A percentile compares a stretch with the other conserved stretches of the same genome.
Evolutionary conservation across 495 filamentous ascomycete genomes (phyloP).

Genomic region (Trichoderma erinaceum): DNA sequence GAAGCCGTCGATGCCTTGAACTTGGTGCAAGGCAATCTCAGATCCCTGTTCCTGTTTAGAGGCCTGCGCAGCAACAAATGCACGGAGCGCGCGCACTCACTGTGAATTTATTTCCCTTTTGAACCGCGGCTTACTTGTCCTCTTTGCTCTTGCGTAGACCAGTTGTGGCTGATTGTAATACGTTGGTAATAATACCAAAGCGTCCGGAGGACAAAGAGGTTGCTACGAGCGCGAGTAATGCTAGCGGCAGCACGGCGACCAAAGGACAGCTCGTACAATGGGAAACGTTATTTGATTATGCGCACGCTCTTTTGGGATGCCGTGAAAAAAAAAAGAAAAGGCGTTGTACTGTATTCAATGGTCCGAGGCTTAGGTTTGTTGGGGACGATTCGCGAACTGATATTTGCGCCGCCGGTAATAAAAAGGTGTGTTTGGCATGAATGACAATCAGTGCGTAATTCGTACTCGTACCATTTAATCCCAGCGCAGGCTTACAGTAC

Average conservation of each 20-base stretch:
- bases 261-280: not conserved
- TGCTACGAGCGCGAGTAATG: slow-evolving; percentile 2
- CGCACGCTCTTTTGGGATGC: not conserved
- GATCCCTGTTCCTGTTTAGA: not conserved
- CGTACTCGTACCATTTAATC: not conserved
- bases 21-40: not conserved
- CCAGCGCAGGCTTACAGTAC: not conserved
- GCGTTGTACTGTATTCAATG: not conserved
- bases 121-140: not conserved
- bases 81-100: slow-evolving; percentile 7
- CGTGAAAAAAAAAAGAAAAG: not conserved
- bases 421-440: not conserved
- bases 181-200: not conserved
- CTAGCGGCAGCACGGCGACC: not conserved
- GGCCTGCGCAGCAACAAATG: not conserved
- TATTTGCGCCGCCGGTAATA: slow-evolving; percentile 8
- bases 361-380: not conserved
- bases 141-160: not conserved
- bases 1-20: slow-evolving; percentile 6
- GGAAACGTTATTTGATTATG: not conserved
- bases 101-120: not conserved
- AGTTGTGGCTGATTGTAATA: not conserved
- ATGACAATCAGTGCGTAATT: not conserved
- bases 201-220: not conserved
- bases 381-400: not conserved